Evolutionary conservation across 2,329 filamentous ascomycete species (phyloP), one percentile per base, ranked within the genome.

Genomic region (Claviceps africana): DNA sequence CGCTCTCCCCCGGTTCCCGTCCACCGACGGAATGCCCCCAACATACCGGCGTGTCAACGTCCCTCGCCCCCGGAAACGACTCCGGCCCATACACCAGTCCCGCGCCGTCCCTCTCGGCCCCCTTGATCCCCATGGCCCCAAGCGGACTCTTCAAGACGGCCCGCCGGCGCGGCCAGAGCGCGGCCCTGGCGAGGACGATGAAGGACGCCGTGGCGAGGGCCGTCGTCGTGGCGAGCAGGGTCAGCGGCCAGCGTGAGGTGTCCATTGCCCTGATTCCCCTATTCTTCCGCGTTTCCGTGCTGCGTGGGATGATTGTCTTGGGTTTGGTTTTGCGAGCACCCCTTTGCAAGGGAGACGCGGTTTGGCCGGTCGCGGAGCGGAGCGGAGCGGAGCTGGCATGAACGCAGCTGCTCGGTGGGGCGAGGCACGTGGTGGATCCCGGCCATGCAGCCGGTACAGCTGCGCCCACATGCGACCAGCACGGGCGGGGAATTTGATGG

Each of bases 21-120:
- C 9, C 11, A 9, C 31, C 17, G 15, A 46, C 17, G 11, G 10
- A 17, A 31, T 30, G n/a, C 3, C 4, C 0, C 17, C 25, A 2
- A 64, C 71, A 59, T 60, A 79, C 76, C 3, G 83, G 85, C 4
- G 83, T 85, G 3, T 73, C 65, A 17, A 94, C 82, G 64, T 93
- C 85, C 54, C 88, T 76, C 1, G 78, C 81, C 4, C 87, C 85
- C 0, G 84, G 85, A 35, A 91, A 77, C 42, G 77, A 73, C 63
- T 88, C 80, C 4, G 81, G 78, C 15, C 78, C 79, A 64, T 93
- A 88, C 2, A 67, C 62, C 22, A 77, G 59, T 4, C 63, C 61
- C 19, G 69, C 58, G 54, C 72, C 67, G 13, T 63, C 64, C 44
- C 19, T n/a, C 0, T 28, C 44, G 11, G 2, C 2, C 17, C 62